Conservation (phyloP, 2,329 filamentous ascomycete species). For the Scedosporium aurantiacum region DNA sequence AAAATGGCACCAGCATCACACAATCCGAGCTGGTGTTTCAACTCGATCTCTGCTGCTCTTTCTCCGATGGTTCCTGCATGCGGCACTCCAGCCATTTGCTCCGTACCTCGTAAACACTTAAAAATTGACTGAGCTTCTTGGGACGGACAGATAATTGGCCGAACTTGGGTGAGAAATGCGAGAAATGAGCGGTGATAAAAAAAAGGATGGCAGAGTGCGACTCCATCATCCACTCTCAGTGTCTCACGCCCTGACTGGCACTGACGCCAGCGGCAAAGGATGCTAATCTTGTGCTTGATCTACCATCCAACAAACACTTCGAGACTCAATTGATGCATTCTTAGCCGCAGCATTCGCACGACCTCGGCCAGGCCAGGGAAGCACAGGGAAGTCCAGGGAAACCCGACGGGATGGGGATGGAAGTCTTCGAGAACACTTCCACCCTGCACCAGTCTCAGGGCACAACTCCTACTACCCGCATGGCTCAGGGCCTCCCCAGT, state of each 20-base stretch:
- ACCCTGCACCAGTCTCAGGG: not conserved
- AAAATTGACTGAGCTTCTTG: no score
- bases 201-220: not conserved
- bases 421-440: not conserved
- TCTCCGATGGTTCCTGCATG: no score
- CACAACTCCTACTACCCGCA: not conserved
- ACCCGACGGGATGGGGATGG: not conserved
- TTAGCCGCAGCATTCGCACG: not conserved
- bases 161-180: not conserved
- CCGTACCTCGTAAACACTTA: no score
- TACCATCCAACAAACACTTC: conserved; percentile 1
- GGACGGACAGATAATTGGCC: no score
- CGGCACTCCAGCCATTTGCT: no score
- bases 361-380: not conserved
- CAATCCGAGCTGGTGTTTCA: no score
- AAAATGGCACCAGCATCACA: no score
- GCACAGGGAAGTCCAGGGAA: not conserved
- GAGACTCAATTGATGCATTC: conserved; percentile 2
- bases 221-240: not conserved
- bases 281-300: not conserved
- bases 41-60: no score
- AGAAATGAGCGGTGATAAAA: not conserved
- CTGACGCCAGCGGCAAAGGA: not conserved
- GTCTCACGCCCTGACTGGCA: not conserved
- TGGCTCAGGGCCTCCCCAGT: no score